Evolutionary conservation across 768 basidiomycete species (phyloP), one percentile per base, ranked within the genome.

Genomic region (Suillus cothurnatus): DNA sequence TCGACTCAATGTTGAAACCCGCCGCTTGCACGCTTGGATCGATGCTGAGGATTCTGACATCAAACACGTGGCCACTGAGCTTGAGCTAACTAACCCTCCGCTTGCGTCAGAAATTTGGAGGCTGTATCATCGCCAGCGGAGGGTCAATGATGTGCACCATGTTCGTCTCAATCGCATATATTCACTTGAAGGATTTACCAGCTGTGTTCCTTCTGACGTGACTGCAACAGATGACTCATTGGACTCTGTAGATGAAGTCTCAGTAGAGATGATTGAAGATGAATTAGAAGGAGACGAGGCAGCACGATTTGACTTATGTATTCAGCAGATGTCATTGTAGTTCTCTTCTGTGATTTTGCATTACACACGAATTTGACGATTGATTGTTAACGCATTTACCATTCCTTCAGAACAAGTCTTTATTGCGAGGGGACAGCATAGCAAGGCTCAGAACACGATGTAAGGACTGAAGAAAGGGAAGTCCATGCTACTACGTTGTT

Each of bases 1-100:
- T 0, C 67, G 67, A 4, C 61, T 73, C 21, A 71, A 76, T 50
- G 55, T 77, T 19, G 73, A 77, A 63, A 66, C 73, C 8, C 53
- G 41, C 17, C 67, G 69, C 1, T 62, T 77, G 19, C 66, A 17
- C 41, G 59, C 64, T 39, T 69, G 57, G 19, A 67, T 68, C 55
- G 60, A 65, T 55, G 34, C 72, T 50, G 72, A 76, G 36, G 72
- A 74, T 32, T 21, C 41, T 28, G 38, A 62, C 19, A 36, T 62
- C 9, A 36, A 50, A n/a, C 9, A 39, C 3, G 49, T 45, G 5
- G 62, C 57, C 21, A 23, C 50, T 28, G 21, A 64, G 21, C 34
- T 64, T 11, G 23, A 47, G n/a, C 26, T n/a, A 34, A 43, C 43
- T 11, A 56, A 67, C 45, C 53, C 17, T 6, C 52, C 15, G 17